These are phyloP conservation scores for Ceratocystis destructans DNA, from an alignment of 2,329 filamentous ascomycete species.

Conservation along the genomic window DNA sequence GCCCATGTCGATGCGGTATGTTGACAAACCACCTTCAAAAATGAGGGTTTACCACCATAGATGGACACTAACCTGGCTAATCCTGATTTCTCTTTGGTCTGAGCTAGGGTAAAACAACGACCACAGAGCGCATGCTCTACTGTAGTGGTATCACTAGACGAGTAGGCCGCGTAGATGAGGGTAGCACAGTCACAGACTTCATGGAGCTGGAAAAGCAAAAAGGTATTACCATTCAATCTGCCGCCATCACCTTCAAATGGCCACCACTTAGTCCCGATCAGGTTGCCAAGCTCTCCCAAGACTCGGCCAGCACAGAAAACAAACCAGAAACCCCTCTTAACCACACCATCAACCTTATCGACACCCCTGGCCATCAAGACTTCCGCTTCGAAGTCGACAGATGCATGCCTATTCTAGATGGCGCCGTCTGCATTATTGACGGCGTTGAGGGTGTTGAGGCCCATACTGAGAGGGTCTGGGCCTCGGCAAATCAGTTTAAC, in stretches of 20 bases:
- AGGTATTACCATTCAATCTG: conserved; percentile 86
- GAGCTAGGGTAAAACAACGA: conserved; percentile 77
- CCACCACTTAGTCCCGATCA: conserved; percentile 35
- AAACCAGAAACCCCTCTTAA: neutral
- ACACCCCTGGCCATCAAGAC: conserved; percentile 92
- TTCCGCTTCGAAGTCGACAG: conserved; percentile 94
- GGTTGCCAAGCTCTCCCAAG: conserved; percentile 23
- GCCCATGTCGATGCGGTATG: conserved; percentile 85
- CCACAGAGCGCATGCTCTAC: conserved; percentile 97
- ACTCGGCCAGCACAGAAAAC: too few species aligned
- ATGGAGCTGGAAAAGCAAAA: conserved; percentile 58
- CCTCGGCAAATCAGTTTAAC: conserved; percentile 68
- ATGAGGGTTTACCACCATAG: neutral
- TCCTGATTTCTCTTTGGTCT: conserved; percentile 4
- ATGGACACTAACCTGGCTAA: neutral
- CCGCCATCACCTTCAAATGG: conserved; percentile 91
- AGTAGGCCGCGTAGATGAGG: conserved; percentile 84
- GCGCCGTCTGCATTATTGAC: conserved; percentile 84
- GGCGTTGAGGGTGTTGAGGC: conserved; percentile 90
- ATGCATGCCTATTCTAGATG: conserved; percentile 75
- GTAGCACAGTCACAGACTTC: conserved; percentile 94
- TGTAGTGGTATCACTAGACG: conserved; percentile 81
- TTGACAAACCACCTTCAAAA: conserved; percentile 10
- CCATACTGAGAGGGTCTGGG: conserved; percentile 94
- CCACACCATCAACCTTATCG: conserved; percentile 70